phyloP scores from a whole-genome alignment of 306 rosid genomes.

The Trifolium dubium region DNA sequence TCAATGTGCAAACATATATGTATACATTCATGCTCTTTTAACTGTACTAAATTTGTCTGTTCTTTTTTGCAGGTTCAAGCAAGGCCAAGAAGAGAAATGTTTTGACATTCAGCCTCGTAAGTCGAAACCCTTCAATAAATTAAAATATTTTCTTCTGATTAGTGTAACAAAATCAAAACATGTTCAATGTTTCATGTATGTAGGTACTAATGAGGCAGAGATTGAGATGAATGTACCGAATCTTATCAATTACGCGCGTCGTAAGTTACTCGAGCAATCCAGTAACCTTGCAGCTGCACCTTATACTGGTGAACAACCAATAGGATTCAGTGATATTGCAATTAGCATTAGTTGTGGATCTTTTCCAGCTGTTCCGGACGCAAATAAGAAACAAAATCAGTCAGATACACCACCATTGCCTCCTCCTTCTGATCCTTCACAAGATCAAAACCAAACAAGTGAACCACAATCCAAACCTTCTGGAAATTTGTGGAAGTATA shows the following conservation, averaged over 20 bases:
- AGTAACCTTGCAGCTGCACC: conserved; percentile 80
- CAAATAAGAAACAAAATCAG: conserved; percentile 44
- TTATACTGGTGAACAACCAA: conserved; percentile 40
- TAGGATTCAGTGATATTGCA: conserved; percentile 55
- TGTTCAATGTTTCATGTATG: conserved; percentile 22
- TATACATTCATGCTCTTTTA: conserved; percentile 2
- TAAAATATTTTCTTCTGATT: background rate
- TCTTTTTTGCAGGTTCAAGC: conserved; percentile 56
- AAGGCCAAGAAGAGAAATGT: conserved; percentile 42
- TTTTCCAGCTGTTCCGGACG: conserved; percentile 65
- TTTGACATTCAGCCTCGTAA: conserved; percentile 55
- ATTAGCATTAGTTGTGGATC: conserved; percentile 71
- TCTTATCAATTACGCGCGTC: conserved; percentile 50
- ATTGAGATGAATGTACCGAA: conserved; percentile 33
- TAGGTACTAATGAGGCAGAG: conserved; percentile 54
- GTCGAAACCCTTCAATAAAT: conserved; percentile 39
- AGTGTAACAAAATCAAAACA: too few relatives aligned
- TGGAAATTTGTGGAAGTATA: conserved; percentile 58
- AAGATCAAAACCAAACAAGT: conserved; percentile 27
- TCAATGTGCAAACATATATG: background rate
- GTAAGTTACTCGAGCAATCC: conserved; percentile 68
- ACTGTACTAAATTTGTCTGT: conserved; percentile 39
- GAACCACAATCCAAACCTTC: conserved; percentile 7
- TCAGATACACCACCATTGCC: conserved; percentile 38
- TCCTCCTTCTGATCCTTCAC: conserved; percentile 38